These are phyloP conservation scores for Rhytidhysteron rufulum DNA, from an alignment of 2,329 filamentous ascomycete genomes.

Conservation along the genomic window DNA sequence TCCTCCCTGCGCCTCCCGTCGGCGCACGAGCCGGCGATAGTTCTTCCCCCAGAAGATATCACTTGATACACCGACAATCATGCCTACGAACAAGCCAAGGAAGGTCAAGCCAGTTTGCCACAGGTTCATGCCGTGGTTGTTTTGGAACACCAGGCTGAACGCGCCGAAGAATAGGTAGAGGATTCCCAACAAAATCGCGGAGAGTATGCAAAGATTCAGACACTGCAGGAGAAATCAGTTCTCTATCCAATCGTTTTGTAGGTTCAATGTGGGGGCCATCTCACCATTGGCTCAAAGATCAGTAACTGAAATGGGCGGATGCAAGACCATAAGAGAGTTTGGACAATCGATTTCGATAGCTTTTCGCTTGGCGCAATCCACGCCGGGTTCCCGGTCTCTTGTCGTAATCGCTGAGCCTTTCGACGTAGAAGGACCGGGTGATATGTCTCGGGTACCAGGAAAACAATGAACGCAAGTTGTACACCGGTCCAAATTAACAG, in stretches of 20 bases:
- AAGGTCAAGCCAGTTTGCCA: constrained; percentile 81
- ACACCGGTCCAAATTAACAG: constrained; percentile 58
- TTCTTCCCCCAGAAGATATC: constrained; percentile 65
- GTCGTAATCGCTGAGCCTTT: constrained; percentile 67
- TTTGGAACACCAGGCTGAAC: constrained; percentile 73
- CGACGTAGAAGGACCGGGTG: constrained; percentile 65
- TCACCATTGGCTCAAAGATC: constrained; percentile 72
- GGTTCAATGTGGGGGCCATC: constrained; percentile 7
- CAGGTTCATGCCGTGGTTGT: constrained; percentile 70
- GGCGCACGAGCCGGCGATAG: constrained; percentile 55
- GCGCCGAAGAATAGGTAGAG: constrained; percentile 90
- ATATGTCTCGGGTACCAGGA: constrained; percentile 86
- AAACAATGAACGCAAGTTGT: constrained; percentile 60
- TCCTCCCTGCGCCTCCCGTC: constrained; percentile 51
- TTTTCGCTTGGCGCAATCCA: constrained; percentile 78
- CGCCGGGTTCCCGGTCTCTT: constrained; percentile 71
- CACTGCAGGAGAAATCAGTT: constrained; percentile 41
- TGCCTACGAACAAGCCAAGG: constrained; percentile 62
- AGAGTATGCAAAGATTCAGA: constrained; percentile 74
- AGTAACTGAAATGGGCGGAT: constrained; percentile 74
- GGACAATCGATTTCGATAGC: constrained; percentile 61
- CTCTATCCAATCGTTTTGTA: constrained; percentile 16
- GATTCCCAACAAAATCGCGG: constrained; percentile 80
- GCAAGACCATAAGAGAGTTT: constrained; percentile 49
- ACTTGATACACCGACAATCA: constrained; percentile 59